Evolutionary conservation across 139 green algal genomes (phyloP).

Genomic region (Desmodesmus armatus): DNA sequence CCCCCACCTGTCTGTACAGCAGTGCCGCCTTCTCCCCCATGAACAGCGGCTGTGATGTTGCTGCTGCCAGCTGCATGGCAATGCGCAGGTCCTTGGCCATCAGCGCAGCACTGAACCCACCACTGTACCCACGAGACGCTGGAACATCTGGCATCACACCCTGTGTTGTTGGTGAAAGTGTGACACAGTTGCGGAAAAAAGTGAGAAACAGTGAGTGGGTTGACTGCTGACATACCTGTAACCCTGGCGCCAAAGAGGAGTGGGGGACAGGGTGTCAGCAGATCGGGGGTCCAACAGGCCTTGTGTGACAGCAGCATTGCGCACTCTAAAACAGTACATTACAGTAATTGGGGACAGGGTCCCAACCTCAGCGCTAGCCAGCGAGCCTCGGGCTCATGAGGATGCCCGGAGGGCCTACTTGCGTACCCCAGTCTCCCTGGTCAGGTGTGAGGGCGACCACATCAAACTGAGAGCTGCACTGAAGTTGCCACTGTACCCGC

Average conservation of each 20-base stretch:
- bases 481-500: conserved; percentile 45
- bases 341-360: too few relatives aligned
- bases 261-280: too few relatives aligned
- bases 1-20: conserved; percentile 37
- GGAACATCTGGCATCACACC: conserved; percentile 39
- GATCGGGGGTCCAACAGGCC: too few relatives aligned
- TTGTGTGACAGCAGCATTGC: conserved; percentile 42
- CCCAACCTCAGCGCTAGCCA: too few relatives aligned
- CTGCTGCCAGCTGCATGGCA: conserved; percentile 38
- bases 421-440: too few relatives aligned
- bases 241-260: too few relatives aligned
- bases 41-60: background rate
- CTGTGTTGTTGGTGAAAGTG: conserved; percentile 15
- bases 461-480: conserved; percentile 48
- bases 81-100: conserved; percentile 57
- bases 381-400: too few relatives aligned
- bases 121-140: conserved; percentile 22
- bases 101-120: conserved; percentile 44
- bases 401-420: too few relatives aligned
- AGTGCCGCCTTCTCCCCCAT: conserved; percentile 36
- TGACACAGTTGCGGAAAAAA: too few relatives aligned
- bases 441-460: too few relatives aligned
- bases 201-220: too few relatives aligned
- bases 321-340: conserved; percentile 30
- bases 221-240: too few relatives aligned